Conservation (phyloP, 768 basidiomycete genomes). For the Rhodotorula kratochvilovae region DNA sequence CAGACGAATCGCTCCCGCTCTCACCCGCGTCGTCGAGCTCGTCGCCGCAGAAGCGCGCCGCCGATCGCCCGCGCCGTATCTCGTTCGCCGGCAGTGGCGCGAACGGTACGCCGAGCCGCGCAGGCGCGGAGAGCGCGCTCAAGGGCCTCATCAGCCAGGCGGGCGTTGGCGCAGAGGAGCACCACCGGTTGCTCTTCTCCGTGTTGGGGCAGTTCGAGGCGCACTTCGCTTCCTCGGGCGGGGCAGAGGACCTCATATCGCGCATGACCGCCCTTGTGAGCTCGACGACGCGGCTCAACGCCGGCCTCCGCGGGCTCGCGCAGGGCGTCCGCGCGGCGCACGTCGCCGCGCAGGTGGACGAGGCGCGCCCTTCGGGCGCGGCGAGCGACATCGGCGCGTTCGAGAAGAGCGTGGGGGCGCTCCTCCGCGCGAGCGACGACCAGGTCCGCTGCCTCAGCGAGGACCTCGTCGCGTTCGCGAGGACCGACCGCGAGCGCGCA, state of each 20-base stretch:
- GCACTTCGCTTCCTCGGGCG: constrained; percentile 15
- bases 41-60: constrained; percentile 12
- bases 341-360: constrained; percentile 32
- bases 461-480: constrained; percentile 25
- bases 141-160: not conserved
- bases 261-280: constrained; percentile 22
- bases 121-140: not conserved
- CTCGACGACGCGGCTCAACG: constrained; percentile 33
- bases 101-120: not conserved
- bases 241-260: constrained; percentile 21
- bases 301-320: constrained; percentile 17
- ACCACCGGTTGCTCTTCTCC: constrained; percentile 29
- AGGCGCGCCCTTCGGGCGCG: not conserved
- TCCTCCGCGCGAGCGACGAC: constrained; percentile 34
- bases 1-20: not conserved
- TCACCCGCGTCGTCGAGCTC: not conserved
- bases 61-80: not conserved
- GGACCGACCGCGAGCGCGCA: constrained; percentile 29
- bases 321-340: constrained; percentile 16
- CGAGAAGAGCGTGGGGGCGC: constrained; percentile 26
- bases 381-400: constrained; percentile 10
- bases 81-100: constrained; percentile 18
- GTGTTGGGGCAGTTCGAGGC: constrained; percentile 31
- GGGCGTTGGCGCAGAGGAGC: not conserved
- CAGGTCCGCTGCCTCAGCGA: constrained; percentile 34